phyloP scores from a whole-genome alignment of 768 basidiomycete species.

The Tremella fuciformis region DNA sequence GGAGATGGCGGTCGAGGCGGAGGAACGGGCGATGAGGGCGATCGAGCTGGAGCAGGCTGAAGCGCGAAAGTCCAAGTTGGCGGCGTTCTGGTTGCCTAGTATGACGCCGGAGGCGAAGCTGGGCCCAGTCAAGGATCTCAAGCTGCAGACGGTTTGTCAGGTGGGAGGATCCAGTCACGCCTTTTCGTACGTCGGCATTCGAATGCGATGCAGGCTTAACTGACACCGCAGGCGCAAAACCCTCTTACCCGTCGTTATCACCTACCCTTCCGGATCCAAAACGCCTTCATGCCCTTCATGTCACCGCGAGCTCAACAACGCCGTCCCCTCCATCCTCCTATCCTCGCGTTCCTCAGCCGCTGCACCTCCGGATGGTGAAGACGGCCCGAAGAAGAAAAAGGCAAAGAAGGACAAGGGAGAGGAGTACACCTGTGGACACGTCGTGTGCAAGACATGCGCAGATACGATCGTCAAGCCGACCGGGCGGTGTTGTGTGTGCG shows the following conservation, averaged over 20 bases:
- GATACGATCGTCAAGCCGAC: slow-evolving; percentile 77
- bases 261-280: slow-evolving; percentile 53
- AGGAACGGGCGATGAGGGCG: slow-evolving; percentile 76
- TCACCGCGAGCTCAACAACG: slow-evolving; percentile 60
- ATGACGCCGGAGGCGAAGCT: slow-evolving; percentile 74
- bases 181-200: slow-evolving; percentile 61
- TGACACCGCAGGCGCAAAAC: slow-evolving; percentile 65
- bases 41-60: slow-evolving; percentile 80
- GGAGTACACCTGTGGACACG: slow-evolving; percentile 67
- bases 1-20: slow-evolving; percentile 76
- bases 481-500: slow-evolving; percentile 84
- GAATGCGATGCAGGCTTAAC: neutral
- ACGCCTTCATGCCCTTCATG: slow-evolving; percentile 47
- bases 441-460: slow-evolving; percentile 84
- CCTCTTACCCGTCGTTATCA: slow-evolving; percentile 76
- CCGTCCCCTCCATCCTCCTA: slow-evolving; percentile 86
- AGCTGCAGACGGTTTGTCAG: slow-evolving; percentile 82
- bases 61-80: slow-evolving; percentile 78
- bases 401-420: slow-evolving; percentile 42
- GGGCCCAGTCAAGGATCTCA: slow-evolving; percentile 72
- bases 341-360: slow-evolving; percentile 49
- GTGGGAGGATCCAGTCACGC: slow-evolving; percentile 64
- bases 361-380: slow-evolving; percentile 10
- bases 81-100: slow-evolving; percentile 96
- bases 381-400: slow-evolving; percentile 37